Conservation (phyloP, 2,329 filamentous ascomycete genomes). For the Trichophyton simii region DNA sequence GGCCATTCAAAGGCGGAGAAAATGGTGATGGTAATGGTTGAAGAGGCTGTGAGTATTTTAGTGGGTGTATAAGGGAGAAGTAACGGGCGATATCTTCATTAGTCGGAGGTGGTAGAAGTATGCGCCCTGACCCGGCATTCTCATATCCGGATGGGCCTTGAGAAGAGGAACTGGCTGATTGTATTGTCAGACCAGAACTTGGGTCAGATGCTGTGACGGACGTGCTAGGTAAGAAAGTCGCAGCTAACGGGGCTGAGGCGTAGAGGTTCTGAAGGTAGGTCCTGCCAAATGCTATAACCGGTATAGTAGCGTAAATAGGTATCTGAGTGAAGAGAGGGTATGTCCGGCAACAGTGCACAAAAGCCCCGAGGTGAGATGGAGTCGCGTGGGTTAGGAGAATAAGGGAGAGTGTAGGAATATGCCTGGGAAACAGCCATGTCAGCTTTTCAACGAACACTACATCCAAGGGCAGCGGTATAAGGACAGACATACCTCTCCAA, state of each 20-base stretch:
- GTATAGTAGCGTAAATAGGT: slow-evolving; percentile 85
- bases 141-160: slow-evolving; percentile 17
- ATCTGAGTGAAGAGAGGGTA: slow-evolving; percentile 84
- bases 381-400: slow-evolving; percentile 93
- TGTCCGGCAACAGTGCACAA: slow-evolving; percentile 93
- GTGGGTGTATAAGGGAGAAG: slow-evolving; percentile 76
- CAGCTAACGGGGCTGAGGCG: slow-evolving; percentile 72
- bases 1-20: slow-evolving; percentile 74
- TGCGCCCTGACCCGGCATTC: slow-evolving; percentile 23
- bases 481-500: slow-evolving; percentile 61
- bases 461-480: slow-evolving; percentile 9
- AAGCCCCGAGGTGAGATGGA: slow-evolving; percentile 79
- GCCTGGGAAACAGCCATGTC: slow-evolving; percentile 38
- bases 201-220: slow-evolving; percentile 41
- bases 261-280: slow-evolving; percentile 89
- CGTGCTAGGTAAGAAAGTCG: slow-evolving; percentile 63
- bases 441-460: not conserved
- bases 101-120: slow-evolving; percentile 58
- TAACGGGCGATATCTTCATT: slow-evolving; percentile 82
- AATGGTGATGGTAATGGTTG: slow-evolving; percentile 78
- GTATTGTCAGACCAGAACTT: slow-evolving; percentile 18
- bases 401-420: slow-evolving; percentile 81
- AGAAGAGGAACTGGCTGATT: slow-evolving; percentile 19
- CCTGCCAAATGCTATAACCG: slow-evolving; percentile 83
- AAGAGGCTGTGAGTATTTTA: slow-evolving; percentile 95